These are phyloP conservation scores for Elaphomyces granulatus DNA, from an alignment of 495 filamentous ascomycete species.

Conservation along the genomic window DNA sequence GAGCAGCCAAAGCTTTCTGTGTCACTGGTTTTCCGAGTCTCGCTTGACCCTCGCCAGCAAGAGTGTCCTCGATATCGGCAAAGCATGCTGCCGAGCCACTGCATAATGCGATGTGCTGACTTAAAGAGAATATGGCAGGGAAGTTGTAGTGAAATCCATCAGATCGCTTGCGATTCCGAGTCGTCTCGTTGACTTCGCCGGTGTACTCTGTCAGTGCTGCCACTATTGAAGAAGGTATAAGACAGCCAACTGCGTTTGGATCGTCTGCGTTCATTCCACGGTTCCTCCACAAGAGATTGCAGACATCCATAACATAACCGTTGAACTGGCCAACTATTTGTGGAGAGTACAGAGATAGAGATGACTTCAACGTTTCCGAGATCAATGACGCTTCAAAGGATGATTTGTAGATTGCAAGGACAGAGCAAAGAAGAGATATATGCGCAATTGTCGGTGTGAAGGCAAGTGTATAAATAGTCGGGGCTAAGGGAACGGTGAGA, in stretches of 20 bases:
- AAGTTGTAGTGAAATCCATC: conserved; percentile 33
- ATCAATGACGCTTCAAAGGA: conserved; percentile 56
- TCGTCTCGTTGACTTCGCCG: conserved; percentile 21
- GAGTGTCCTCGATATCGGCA: conserved; percentile 36
- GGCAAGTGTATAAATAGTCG: conserved; percentile 53
- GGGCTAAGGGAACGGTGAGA: conserved; percentile 51
- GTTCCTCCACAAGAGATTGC: conserved; percentile 72
- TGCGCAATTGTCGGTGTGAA: conserved; percentile 47
- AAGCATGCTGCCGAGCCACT: conserved; percentile 54
- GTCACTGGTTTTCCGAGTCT: conserved; percentile 67
- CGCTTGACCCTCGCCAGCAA: conserved; percentile 29
- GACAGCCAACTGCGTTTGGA: conserved; percentile 56
- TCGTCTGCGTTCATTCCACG: conserved; percentile 57
- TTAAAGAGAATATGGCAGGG: conserved; percentile 50
- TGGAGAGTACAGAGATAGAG: conserved; percentile 10
- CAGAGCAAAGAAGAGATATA: conserved; percentile 56
- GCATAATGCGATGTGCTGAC: conserved; percentile 50
- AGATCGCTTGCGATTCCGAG: conserved; percentile 23
- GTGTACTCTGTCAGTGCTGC: conserved; percentile 35
- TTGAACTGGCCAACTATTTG: conserved; percentile 56
- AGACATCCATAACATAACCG: conserved; percentile 77
- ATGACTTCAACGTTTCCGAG: conserved; percentile 18
- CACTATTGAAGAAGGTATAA: conserved; percentile 38
- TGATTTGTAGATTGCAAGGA: conserved; percentile 53
- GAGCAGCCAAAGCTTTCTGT: conserved; percentile 43